phyloP scores from a whole-genome alignment of 306 rosid species.

The Pachyrhizus erosus region DNA sequence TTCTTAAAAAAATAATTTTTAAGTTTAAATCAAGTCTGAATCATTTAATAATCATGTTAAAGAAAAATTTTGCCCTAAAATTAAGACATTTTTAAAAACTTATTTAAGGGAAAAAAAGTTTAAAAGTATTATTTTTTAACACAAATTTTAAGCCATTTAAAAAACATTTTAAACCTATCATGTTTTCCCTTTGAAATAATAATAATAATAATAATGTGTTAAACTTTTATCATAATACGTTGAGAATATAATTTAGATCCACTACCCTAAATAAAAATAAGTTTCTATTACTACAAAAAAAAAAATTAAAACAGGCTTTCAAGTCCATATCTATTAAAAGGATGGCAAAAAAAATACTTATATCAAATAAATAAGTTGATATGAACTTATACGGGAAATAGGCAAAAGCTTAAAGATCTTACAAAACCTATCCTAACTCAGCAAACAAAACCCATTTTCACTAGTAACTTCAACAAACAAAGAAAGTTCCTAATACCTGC shows the following conservation, averaged over 20 bases:
- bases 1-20: too few species aligned
- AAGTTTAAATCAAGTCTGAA: too few species aligned
- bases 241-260: not conserved
- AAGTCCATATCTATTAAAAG: not conserved
- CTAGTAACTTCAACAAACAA: not conserved
- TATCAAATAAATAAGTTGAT: not conserved
- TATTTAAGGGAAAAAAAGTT: not conserved
- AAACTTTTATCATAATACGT: not conserved
- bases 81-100: not conserved
- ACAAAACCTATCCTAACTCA: not conserved
- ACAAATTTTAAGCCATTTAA: not conserved
- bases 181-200: not conserved
- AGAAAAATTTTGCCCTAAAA: too few species aligned
- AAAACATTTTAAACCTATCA: not conserved
- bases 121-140: too few species aligned
- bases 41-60: too few species aligned
- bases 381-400: not conserved
- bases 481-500: not conserved
- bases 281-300: not conserved
- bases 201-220: not conserved
- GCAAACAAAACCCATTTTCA: not conserved
- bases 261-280: not conserved
- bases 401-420: not conserved
- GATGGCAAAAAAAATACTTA: too few species aligned
- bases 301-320: not conserved